Evolutionary conservation across 2,329 filamentous ascomycete genomes (phyloP), one percentile per base, ranked within the genome.

Genomic region (Xylariaceae sp.): DNA sequence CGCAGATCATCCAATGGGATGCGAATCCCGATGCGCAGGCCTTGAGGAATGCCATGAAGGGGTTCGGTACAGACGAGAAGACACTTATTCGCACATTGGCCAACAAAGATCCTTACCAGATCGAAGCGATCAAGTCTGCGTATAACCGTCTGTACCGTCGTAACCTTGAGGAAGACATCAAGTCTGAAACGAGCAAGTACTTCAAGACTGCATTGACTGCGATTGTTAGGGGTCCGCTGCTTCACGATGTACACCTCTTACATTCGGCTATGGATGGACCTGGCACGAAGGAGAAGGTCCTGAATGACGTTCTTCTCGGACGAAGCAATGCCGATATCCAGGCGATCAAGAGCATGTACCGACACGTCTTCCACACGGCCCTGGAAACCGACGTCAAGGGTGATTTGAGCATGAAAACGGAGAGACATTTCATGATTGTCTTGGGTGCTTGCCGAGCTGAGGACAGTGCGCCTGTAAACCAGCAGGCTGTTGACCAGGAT

Each of bases 51-150:
- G 90, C 93, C 1, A 96, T 97, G 91, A 96, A 96, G 74, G 92
- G 92, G 0, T 90, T 96, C 63, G 93, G 92, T 39, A 97, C 92
- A 0, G 86, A 97, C 68, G 92, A 97, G 73, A 88, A 86, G 68
- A 74, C 82, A 0, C 77, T 97, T 13, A 92, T 96, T 64, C 77
- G 79, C 1, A 77, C 87, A 2, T 77, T 97, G 7, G 77, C 88
- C 2, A 83, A 80, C 65, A 87, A 92, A 63, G 90, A 95, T 64
- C 88, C 92, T 0, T 77, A 92, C 3, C 89, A 96, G 72, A 82
- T 94, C 63, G 83, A 87, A 52, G 78, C 83, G 7, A 79, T 95
- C 55, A 84, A 86, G 58, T 73, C 80, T 6, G 81, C 88, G 2
- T 97, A 88, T 76, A 77, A 85, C 53, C 76, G 84, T 59, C 76